Evolutionary conservation across 164 flowering plant genomes (phyloP).

Genomic region (Magnolia changhungtana): DNA sequence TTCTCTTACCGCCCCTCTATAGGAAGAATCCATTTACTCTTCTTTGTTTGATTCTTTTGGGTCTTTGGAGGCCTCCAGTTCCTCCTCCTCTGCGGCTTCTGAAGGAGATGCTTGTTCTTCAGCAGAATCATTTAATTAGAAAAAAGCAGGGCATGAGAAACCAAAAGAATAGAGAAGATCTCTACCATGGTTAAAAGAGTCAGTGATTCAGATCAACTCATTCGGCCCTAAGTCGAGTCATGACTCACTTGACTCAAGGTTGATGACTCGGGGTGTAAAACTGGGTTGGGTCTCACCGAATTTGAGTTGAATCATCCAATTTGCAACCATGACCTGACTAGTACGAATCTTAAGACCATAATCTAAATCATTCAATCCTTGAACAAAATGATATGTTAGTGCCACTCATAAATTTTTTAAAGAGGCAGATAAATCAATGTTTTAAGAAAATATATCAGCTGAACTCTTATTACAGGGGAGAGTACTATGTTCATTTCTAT

Average conservation of each 20-base stretch:
- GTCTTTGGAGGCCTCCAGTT: conserved; percentile 19
- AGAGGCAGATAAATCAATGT: too few relatives aligned
- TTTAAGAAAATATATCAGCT: too few relatives aligned
- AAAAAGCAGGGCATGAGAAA: neutral
- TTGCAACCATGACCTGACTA: neutral
- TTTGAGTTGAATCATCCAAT: neutral
- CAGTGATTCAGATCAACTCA: too few relatives aligned
- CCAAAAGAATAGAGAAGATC: neutral
- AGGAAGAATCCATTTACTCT: conserved; percentile 18
- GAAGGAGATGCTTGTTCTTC: conserved; percentile 16
- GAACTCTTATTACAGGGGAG: too few relatives aligned
- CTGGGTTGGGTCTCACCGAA: neutral
- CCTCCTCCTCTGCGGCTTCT: conserved; percentile 15
- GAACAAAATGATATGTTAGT: too few relatives aligned
- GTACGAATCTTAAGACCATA: too few relatives aligned
- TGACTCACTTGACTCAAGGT: neutral
- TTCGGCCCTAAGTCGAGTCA: neutral
- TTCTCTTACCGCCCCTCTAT: conserved; percentile 26
- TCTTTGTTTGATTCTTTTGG: conserved; percentile 18
- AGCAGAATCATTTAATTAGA: conserved; percentile 29
- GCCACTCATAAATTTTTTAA: too few relatives aligned
- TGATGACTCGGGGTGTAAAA: neutral
- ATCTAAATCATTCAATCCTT: too few relatives aligned
- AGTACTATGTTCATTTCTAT: too few relatives aligned
- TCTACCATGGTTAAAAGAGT: neutral